These are phyloP conservation scores for Fusarium xylarioides DNA, from an alignment of 2,329 filamentous ascomycete genomes.

Conservation along the genomic window DNA sequence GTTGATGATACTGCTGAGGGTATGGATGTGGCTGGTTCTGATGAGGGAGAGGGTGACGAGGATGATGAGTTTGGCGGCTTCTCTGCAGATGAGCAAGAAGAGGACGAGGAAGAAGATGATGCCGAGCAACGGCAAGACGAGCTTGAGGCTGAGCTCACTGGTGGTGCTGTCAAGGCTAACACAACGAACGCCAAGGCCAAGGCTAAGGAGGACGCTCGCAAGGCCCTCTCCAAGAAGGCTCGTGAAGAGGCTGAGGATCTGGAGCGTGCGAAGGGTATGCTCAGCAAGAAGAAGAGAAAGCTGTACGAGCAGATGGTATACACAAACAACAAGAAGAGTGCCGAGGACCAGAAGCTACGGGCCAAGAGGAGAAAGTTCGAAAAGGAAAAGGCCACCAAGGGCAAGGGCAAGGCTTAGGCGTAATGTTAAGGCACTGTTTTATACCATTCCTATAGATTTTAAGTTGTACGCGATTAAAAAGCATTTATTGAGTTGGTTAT, in stretches of 20 bases:
- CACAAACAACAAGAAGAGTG: constrained; percentile 91
- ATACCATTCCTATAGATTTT: constrained; percentile 44
- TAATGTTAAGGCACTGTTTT: constrained; percentile 46
- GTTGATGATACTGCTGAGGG: constrained; percentile 58
- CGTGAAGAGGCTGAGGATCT: constrained; percentile 85
- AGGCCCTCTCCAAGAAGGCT: constrained; percentile 75
- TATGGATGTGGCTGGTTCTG: constrained; percentile 61
- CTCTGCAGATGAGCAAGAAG: constrained; percentile 56
- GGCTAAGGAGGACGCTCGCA: constrained; percentile 74
- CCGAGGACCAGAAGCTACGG: constrained; percentile 86
- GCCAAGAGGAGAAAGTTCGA: constrained; percentile 92
- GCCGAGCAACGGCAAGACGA: constrained; percentile 83
- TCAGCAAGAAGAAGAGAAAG: constrained; percentile 97
- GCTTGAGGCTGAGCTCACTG: constrained; percentile 89
- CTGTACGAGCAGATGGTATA: constrained; percentile 97
- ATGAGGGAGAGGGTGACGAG: constrained; percentile 57
- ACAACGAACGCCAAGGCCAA: constrained; percentile 61
- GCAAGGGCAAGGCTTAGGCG: constrained; percentile 52
- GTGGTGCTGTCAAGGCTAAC: constrained; percentile 66
- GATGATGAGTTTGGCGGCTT: constrained; percentile 61
- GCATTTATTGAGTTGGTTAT: constrained; percentile 8
- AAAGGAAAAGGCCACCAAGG: constrained; percentile 63
- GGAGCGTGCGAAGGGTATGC: constrained; percentile 96
- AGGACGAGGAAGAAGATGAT: constrained; percentile 66
- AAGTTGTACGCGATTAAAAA: constrained; percentile 40